These are phyloP conservation scores for Hymenoscyphus scutula DNA, from an alignment of 2,329 filamentous ascomycete species.

Conservation along the genomic window DNA sequence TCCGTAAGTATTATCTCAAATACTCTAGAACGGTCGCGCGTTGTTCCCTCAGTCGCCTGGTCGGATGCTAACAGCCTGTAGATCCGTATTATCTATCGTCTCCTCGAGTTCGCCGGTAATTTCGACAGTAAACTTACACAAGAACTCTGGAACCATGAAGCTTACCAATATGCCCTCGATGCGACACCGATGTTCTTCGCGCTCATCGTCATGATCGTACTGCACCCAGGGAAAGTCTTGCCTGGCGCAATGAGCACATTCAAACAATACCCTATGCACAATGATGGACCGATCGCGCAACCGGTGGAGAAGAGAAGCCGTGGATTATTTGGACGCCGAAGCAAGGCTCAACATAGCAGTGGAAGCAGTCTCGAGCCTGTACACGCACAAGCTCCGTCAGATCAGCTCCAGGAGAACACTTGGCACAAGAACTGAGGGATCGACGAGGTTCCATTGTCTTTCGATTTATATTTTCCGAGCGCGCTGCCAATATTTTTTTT, in stretches of 20 bases:
- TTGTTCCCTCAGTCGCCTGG: not conserved
- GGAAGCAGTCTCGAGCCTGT: not conserved
- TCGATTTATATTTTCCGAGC: no score
- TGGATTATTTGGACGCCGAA: not conserved
- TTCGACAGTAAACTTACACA: constrained; percentile 36
- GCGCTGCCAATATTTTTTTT: not conserved
- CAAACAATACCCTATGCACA: not conserved
- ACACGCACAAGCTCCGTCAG: not conserved
- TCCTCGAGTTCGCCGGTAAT: constrained; percentile 54
- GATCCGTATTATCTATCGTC: constrained; percentile 58
- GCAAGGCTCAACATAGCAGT: not conserved
- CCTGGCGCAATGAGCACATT: constrained; percentile 37
- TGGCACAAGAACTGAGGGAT: not conserved
- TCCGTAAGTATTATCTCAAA: constrained; percentile 9
- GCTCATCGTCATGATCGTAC: constrained; percentile 41
- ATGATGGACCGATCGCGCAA: not conserved
- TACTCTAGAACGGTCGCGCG: no score
- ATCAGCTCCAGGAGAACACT: not conserved
- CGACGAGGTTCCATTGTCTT: not conserved
- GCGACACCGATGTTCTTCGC: constrained; percentile 55
- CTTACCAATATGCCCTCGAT: constrained; percentile 51
- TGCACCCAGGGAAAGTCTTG: constrained; percentile 50
- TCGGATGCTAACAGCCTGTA: not conserved
- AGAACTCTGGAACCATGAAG: constrained; percentile 51
- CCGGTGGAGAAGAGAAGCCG: not conserved